Conservation (phyloP, 2,329 filamentous ascomycete species). For the Tolypocladium ophioglossoides region DNA sequence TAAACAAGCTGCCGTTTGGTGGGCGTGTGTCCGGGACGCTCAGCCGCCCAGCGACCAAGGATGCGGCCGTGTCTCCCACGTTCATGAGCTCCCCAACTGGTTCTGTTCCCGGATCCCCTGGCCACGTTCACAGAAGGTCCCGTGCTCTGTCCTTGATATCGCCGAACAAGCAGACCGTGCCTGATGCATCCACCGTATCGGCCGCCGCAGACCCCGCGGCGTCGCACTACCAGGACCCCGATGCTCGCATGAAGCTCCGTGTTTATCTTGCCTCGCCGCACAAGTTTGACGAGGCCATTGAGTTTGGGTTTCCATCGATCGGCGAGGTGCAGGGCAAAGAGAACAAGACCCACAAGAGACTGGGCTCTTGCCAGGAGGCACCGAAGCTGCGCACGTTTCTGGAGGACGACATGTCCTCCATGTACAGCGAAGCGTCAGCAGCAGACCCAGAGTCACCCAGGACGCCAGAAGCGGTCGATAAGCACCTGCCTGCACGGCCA, state of each 20-base stretch:
- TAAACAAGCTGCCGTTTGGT: constrained; percentile 52
- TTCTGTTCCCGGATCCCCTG: constrained; percentile 11
- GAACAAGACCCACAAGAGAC: constrained; percentile 9
- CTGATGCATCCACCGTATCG: constrained; percentile 11
- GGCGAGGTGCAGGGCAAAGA: constrained; percentile 29
- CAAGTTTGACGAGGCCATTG: constrained; percentile 90
- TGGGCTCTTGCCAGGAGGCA: constrained; percentile 14
- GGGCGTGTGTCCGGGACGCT: constrained; percentile 40
- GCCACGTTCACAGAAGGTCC: constrained; percentile 40
- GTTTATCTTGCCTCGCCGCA: constrained; percentile 81
- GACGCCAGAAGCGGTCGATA: constrained; percentile 41
- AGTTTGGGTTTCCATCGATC: constrained; percentile 77
- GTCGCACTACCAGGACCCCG: constrained; percentile 81
- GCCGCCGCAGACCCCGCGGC: constrained; percentile 54
- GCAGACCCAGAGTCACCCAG: constrained; percentile 49
- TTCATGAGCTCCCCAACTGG: constrained; percentile 12
- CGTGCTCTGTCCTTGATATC: constrained; percentile 44
- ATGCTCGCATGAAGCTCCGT: constrained; percentile 75
- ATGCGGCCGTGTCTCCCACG: constrained; percentile 21
- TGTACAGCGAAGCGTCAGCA: constrained; percentile 43
- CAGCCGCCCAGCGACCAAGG: constrained; percentile 35
- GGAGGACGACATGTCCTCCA: constrained; percentile 45
- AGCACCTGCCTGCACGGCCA: constrained; percentile 18
- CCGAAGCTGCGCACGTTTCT: constrained; percentile 45
- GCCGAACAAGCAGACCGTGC: constrained; percentile 27